Percentiles rank a stretch among this genome's conserved stretches.
Evolutionary conservation across 257 asterid genomes (phyloP).

Genomic region (Hygrophila difformis): DNA sequence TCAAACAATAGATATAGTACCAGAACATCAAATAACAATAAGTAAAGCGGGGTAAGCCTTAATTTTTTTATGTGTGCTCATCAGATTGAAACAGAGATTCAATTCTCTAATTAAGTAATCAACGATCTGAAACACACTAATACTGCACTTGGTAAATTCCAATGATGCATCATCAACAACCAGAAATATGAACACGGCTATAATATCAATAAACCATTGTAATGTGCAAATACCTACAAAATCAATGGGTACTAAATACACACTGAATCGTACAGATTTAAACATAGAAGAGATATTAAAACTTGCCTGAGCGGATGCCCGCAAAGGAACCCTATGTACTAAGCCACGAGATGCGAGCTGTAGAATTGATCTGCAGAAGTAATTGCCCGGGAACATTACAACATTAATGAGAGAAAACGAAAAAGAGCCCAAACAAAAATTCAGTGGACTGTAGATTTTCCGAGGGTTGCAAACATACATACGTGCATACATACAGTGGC

Average conservation of each 20-base stretch:
- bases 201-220: neutral
- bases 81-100: no score
- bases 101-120: no score
- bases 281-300: neutral
- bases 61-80: no score
- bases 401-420: neutral
- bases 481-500: neutral
- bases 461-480: neutral
- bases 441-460: neutral
- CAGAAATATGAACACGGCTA: no score
- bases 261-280: neutral
- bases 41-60: no score
- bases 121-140: no score
- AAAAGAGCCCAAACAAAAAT: constrained; percentile 19
- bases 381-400: constrained; percentile 5
- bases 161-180: no score
- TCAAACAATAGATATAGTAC: neutral
- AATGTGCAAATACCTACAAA: constrained; percentile 3
- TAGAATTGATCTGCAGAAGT: constrained; percentile 54
- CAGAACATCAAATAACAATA: neutral
- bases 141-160: no score
- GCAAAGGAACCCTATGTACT: constrained; percentile 37
- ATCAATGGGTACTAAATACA: constrained; percentile 2
- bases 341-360: constrained; percentile 53
- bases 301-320: constrained; percentile 58